Percentiles rank a stretch among this genome's conserved stretches.
These are phyloP conservation scores for Fraxinus sp. DNA, from an alignment of 305 asterid species.

Conservation along the genomic window DNA sequence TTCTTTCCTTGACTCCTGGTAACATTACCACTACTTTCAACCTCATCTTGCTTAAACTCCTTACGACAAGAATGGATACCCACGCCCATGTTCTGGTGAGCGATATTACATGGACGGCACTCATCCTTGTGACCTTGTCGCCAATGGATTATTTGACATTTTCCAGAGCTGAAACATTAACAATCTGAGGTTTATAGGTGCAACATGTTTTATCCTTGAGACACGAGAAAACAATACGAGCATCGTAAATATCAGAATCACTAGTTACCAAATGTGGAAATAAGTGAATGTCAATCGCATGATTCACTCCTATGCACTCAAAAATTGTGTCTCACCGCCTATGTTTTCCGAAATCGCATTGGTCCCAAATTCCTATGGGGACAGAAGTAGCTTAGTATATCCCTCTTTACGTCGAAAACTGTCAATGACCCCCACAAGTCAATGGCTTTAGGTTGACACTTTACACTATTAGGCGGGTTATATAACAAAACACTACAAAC, in stretches of 20 bases:
- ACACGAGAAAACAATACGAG: not conserved
- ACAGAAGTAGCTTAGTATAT: not conserved
- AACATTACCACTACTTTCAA: constrained; percentile 27
- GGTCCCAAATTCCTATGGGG: not conserved
- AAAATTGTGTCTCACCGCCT: not conserved
- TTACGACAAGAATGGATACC: constrained; percentile 30
- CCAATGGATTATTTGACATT: constrained; percentile 83
- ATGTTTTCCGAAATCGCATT: not conserved
- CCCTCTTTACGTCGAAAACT: not conserved
- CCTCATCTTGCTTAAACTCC: constrained; percentile 33
- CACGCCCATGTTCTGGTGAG: constrained; percentile 31
- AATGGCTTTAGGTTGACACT: not conserved
- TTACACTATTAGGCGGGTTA: not conserved
- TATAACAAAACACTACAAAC: not conserved
- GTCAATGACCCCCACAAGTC: not conserved
- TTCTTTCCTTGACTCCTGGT: constrained; percentile 29
- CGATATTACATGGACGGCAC: constrained; percentile 46
- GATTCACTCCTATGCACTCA: not conserved
- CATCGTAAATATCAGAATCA: not conserved
- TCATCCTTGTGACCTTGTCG: constrained; percentile 81
- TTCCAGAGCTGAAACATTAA: constrained; percentile 64
- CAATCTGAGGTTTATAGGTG: constrained; percentile 9
- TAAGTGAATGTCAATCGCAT: not conserved
- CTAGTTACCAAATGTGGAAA: not conserved
- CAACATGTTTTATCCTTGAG: not conserved